These are phyloP conservation scores for Syzygium jambos DNA, from an alignment of 345 rosid genomes.

Conservation along the genomic window DNA sequence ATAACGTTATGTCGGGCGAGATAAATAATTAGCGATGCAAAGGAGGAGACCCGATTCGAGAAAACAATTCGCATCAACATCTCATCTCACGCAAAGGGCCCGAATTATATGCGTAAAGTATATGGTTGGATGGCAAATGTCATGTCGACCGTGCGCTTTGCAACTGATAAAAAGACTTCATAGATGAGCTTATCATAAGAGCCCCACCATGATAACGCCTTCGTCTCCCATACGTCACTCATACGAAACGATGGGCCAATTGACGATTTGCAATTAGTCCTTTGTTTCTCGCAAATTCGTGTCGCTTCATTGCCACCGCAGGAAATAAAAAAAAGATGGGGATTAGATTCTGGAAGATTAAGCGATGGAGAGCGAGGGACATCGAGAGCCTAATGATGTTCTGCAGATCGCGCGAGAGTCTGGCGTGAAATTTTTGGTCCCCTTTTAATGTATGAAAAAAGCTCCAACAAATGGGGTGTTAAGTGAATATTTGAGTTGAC, in stretches of 20 bases:
- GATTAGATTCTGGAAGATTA: not conserved
- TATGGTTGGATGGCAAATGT: not conserved
- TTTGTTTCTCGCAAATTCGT: not conserved
- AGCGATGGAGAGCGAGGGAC: rapidly evolving
- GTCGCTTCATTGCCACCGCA: not conserved
- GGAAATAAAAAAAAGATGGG: not conserved
- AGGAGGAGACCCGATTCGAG: not conserved
- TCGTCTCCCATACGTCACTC: not conserved
- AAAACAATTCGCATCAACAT: not conserved
- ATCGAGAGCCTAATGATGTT: not conserved
- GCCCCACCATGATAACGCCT: not conserved
- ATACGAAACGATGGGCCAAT: not conserved
- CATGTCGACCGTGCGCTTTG: not conserved
- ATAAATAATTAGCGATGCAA: not conserved
- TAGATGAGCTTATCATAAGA: not conserved
- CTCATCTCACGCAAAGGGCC: not conserved
- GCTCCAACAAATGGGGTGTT: no score
- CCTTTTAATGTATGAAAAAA: not conserved
- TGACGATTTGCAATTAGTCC: not conserved
- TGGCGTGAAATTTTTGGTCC: not conserved
- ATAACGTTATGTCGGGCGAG: not conserved
- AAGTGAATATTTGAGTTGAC: no score
- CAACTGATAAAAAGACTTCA: not conserved
- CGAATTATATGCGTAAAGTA: not conserved
- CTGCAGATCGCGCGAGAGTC: rapidly evolving